Conservation (phyloP, 1,284 basidiomycete genomes). For the Grifola frondosa region DNA sequence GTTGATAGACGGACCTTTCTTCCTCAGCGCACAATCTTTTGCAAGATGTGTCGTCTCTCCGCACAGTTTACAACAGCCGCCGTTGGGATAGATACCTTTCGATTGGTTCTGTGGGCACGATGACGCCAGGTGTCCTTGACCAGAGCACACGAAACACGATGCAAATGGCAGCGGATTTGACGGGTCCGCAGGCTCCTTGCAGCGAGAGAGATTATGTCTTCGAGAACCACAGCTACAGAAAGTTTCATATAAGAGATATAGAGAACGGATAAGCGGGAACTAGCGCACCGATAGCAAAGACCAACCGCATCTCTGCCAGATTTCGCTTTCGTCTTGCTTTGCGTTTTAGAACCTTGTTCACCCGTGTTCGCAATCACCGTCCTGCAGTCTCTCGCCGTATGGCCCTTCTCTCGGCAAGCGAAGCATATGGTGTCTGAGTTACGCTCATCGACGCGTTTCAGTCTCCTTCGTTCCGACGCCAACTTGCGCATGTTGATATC, state of each 20-base stretch:
- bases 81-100: slow-evolving; percentile 88
- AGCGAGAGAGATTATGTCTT: slow-evolving; percentile 76
- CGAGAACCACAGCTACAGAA: slow-evolving; percentile 76
- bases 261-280: background rate
- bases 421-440: slow-evolving; percentile 73
- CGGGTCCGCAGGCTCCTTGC: slow-evolving; percentile 66
- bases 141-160: slow-evolving; percentile 88
- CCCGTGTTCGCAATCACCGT: slow-evolving; percentile 35
- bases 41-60: slow-evolving; percentile 83
- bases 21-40: slow-evolving; percentile 73
- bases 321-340: slow-evolving; percentile 10
- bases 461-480: slow-evolving; percentile 60
- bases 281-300: slow-evolving; percentile 79
- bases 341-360: slow-evolving; percentile 16
- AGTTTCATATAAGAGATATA: background rate
- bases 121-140: slow-evolving; percentile 79
- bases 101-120: slow-evolving; percentile 79
- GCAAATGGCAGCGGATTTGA: slow-evolving; percentile 81
- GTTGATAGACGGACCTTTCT: slow-evolving; percentile 46
- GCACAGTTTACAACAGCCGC: slow-evolving; percentile 89
- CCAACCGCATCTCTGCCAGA: slow-evolving; percentile 48
- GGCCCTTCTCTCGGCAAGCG: slow-evolving; percentile 84
- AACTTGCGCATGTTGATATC: slow-evolving; percentile 23
- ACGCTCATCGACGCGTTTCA: slow-evolving; percentile 66
- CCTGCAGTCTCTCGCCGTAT: slow-evolving; percentile 83